phyloP scores from a whole-genome alignment of 208 protist genomes.

The Leishmania tropica region DNA sequence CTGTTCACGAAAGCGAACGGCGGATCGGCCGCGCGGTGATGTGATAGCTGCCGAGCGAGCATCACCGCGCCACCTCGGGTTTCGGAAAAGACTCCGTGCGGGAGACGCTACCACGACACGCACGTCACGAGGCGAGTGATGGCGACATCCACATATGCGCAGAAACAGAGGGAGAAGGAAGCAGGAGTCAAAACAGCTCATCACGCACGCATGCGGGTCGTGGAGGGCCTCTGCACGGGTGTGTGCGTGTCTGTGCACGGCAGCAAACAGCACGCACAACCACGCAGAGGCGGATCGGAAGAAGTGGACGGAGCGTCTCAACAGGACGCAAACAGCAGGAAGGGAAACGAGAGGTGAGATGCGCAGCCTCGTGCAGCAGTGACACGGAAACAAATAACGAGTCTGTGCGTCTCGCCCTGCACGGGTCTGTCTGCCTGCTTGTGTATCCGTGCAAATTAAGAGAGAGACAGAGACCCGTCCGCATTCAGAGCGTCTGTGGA shows the following conservation, averaged over 20 bases:
- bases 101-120: not conserved
- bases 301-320: not conserved
- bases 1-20: too few species aligned
- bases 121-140: not conserved
- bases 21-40: too few species aligned
- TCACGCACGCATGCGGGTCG: not conserved
- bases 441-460: not conserved
- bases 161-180: not conserved
- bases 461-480: not conserved
- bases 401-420: not conserved
- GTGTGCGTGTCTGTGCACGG: not conserved
- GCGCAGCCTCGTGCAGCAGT: too few species aligned
- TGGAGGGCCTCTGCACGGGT: not conserved
- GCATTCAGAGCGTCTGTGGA: not conserved
- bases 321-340: not conserved
- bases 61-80: not conserved
- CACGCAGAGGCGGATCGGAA: not conserved
- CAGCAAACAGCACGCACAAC: not conserved
- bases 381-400: not conserved
- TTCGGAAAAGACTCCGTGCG: too few species aligned
- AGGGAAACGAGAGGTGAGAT: not conserved
- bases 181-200: not conserved
- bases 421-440: too few species aligned
- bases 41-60: too few species aligned
- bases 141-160: not conserved